Evolutionary conservation across 176 grass and related monocot genomes (phyloP).

Genomic region (Aegilops speltoides): DNA sequence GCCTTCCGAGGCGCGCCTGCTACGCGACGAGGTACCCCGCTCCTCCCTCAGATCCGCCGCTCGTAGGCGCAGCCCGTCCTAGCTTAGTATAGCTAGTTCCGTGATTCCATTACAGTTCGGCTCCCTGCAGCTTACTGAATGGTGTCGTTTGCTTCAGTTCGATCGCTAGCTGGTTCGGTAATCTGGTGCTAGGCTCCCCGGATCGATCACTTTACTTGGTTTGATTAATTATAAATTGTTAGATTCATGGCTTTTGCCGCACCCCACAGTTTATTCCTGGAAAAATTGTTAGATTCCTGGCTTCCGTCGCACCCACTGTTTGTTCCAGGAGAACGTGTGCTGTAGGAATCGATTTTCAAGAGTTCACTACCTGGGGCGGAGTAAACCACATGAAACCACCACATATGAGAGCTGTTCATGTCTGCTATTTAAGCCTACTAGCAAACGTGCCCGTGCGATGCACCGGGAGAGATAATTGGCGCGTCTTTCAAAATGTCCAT

Average conservation of each 20-base stretch:
- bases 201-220: not conserved
- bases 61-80: not conserved
- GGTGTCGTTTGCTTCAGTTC: not conserved
- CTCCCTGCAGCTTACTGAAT: not conserved
- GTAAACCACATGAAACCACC: not conserved
- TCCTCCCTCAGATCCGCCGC: conserved; percentile 8
- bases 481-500: too few relatives aligned
- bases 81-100: not conserved
- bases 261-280: not conserved
- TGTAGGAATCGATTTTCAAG: not conserved
- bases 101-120: not conserved
- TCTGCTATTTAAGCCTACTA: not conserved
- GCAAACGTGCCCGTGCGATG: too few relatives aligned
- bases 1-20: conserved; percentile 63
- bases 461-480: too few relatives aligned
- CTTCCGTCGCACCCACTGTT: not conserved
- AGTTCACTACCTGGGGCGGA: not conserved
- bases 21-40: conserved; percentile 74
- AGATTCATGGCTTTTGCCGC: not conserved
- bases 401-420: not conserved
- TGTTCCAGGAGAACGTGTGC: not conserved
- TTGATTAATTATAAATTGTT: not conserved
- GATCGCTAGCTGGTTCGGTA: conserved; percentile 16
- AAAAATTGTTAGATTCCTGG: not conserved
- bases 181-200: not conserved